Evolutionary conservation across 495 filamentous ascomycete species (phyloP), one percentile per base, ranked within the genome.

Genomic region (Aspergillus hancockii): DNA sequence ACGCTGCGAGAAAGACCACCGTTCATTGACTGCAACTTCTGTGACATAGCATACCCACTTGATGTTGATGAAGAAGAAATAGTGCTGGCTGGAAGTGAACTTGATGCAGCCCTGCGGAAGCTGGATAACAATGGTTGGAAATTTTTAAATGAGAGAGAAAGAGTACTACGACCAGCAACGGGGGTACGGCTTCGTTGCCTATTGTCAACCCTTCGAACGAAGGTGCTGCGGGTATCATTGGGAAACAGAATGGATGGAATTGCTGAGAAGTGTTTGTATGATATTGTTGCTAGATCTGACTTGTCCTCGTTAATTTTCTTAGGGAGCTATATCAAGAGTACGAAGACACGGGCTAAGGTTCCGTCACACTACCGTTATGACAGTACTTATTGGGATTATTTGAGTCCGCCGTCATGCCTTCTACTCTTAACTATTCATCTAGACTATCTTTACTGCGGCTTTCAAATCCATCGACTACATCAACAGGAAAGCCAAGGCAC

Each of bases 321-420:
- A 45, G 41, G 14, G 41, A 45, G n/a, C 9, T 45, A 9, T 45
- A 45, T 19, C 41, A 41, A 12, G 46, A 25, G 4, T 51, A 52
- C 19, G 28, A 58, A 3, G 31, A 10, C 13, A 47, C 16, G 47
- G 32, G 22, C n/a, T 0, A n/a, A 22, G 13, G 38, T 58, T n/a
- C 55, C 55, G 4, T 19, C 8, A 21, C 46, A 51, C 30, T 58
- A 58, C 30, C 55, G 55, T 6, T 58, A 58, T 40, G 12, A 51
- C 0, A 51, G 18, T 5, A 21, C 9, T 31, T 21, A 4, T 25
- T 58, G 55, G 55, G 21, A 32, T 9, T 25, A 23, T 16, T 16
- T 23, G 30, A 40, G 19, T n/a, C 46, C 55, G 0, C 12, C 19
- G n/a, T 18, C 28, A 8, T 58, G 55, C 19, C 19, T 51, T n/a